Percentiles rank a stretch among this genome's conserved stretches.
phyloP scores from a whole-genome alignment of 495 filamentous ascomycete genomes.

The Barbatosphaeria neglecta region DNA sequence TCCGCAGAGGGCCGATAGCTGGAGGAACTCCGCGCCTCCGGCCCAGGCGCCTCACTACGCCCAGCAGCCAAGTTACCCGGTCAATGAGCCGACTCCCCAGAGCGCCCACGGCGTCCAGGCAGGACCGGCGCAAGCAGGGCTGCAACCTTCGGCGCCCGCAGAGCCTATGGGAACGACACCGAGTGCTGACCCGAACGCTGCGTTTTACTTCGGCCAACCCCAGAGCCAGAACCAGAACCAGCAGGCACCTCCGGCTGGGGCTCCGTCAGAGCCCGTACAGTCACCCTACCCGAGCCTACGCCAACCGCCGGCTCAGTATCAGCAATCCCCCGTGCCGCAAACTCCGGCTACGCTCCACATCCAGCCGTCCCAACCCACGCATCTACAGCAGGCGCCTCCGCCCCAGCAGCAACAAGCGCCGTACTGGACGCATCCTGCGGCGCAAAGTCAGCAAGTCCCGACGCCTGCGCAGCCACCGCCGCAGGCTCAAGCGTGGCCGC shows the following conservation, averaged over 20 bases:
- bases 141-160: constrained; percentile 5
- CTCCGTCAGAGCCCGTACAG: constrained; percentile 19
- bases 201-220: constrained; percentile 37
- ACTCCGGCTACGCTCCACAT: constrained; percentile 25
- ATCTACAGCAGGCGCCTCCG: constrained; percentile 14
- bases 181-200: constrained; percentile 30
- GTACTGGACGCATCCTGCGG: constrained; percentile 27
- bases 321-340: constrained; percentile 23
- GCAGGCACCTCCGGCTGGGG: constrained; percentile 18
- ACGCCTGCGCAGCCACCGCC: constrained; percentile 18
- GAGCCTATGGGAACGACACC: constrained; percentile 17
- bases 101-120: constrained; percentile 14
- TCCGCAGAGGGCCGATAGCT: constrained; percentile 33
- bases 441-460: constrained; percentile 7
- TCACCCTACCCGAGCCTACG: constrained; percentile 36
- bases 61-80: constrained; percentile 21
- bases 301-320: constrained; percentile 29
- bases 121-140: constrained; percentile 18
- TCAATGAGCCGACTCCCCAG: constrained; percentile 16
- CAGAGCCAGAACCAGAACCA: constrained; percentile 19
- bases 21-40: constrained; percentile 21
- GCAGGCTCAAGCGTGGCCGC: constrained; percentile 33
- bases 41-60: constrained; percentile 19
- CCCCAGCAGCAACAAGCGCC: constrained; percentile 20
- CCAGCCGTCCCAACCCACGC: constrained; percentile 29